A percentile compares a stretch with the other conserved stretches of the same genome.
Evolutionary conservation across 148 eudicot genomes (phyloP).

Genomic region (Vaccinium darrowii): DNA sequence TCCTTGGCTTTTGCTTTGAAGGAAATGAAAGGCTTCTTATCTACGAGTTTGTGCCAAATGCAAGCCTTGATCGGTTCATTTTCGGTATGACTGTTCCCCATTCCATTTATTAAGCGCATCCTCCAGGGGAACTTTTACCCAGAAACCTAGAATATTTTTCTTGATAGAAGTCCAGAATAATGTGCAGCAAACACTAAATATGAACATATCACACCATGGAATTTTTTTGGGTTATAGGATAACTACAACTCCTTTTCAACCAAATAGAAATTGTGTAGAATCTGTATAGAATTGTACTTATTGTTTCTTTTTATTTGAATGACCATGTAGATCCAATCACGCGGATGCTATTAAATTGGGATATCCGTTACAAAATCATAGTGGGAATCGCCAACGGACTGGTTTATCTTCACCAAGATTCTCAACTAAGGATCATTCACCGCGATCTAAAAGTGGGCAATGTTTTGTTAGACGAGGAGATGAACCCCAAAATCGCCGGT

Average conservation of each 20-base stretch:
- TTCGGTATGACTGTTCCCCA: constrained; percentile 16
- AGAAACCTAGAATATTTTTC: too few relatives aligned
- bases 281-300: too few relatives aligned
- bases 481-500: constrained; percentile 16
- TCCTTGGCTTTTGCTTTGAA: constrained; percentile 22
- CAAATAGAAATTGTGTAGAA: too few relatives aligned
- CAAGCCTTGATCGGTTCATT: constrained; percentile 31
- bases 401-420: constrained; percentile 32
- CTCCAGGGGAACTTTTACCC: too few relatives aligned
- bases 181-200: neutral
- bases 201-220: too few relatives aligned
- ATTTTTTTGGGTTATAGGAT: too few relatives aligned
- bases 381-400: constrained; percentile 27
- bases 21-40: constrained; percentile 23
- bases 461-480: constrained; percentile 30
- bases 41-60: constrained; percentile 33
- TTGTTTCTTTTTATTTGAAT: neutral
- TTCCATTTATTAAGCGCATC: too few relatives aligned
- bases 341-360: constrained; percentile 24
- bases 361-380: constrained; percentile 28
- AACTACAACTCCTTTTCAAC: too few relatives aligned
- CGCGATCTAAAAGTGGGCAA: constrained; percentile 35
- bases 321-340: constrained; percentile 23
- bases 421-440: constrained; percentile 32
- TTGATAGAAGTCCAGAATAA: neutral